phyloP scores from a whole-genome alignment of 2,329 filamentous ascomycete species.

The Fusarium floridanum region DNA sequence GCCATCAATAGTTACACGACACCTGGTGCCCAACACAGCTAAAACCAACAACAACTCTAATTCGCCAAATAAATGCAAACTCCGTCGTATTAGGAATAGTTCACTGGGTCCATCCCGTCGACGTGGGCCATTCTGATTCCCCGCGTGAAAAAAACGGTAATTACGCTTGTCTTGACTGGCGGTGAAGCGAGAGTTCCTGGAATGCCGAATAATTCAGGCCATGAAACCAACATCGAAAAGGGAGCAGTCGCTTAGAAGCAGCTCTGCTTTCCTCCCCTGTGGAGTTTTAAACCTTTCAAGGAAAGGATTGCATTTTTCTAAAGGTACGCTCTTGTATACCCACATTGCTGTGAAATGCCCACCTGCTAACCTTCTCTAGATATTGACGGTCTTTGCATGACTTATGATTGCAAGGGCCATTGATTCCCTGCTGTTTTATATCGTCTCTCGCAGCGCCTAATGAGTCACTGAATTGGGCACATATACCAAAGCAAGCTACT shows the following conservation, averaged over 20 bases:
- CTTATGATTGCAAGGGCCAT: neutral
- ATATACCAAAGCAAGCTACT: neutral
- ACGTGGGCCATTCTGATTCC: constrained; percentile 3
- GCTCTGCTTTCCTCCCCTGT: neutral
- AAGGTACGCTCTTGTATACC: neutral
- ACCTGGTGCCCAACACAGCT: neutral
- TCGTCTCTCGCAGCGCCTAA: neutral
- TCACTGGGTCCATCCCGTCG: neutral
- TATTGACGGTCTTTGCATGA: neutral
- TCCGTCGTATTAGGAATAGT: neutral
- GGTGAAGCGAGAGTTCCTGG: neutral
- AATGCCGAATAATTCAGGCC: constrained; percentile 1
- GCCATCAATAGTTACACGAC: neutral
- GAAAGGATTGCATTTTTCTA: neutral
- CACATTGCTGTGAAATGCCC: neutral
- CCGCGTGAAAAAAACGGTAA: neutral
- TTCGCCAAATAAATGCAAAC: neutral
- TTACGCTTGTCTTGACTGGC: neutral
- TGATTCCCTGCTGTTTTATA: neutral
- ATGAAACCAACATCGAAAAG: neutral
- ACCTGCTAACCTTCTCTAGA: neutral
- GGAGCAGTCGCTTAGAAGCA: neutral
- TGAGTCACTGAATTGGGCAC: constrained; percentile 1
- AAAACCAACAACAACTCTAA: neutral
- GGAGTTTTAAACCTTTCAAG: constrained; percentile 1